Conservation (phyloP, 2,329 filamentous ascomycete genomes). For the Cordyceps fumosorosea region DNA sequence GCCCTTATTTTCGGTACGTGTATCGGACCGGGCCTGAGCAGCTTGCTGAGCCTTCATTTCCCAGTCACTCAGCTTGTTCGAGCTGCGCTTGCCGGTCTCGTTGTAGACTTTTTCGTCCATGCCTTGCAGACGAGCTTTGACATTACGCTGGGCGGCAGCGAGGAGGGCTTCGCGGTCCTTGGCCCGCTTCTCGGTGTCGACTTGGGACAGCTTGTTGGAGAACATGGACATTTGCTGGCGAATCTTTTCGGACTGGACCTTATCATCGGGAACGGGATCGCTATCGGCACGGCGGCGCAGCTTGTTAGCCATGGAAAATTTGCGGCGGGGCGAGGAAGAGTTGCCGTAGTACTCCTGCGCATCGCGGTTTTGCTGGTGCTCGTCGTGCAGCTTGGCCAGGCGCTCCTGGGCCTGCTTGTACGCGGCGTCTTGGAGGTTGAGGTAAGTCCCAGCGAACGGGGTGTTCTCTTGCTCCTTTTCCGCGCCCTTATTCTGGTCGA, state of each 20-base stretch:
- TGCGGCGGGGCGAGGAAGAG: slow-evolving; percentile 33
- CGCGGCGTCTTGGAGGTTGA: slow-evolving; percentile 76
- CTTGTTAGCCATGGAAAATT: slow-evolving; percentile 48
- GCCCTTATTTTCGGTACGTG: slow-evolving; percentile 47
- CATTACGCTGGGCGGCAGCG: slow-evolving; percentile 76
- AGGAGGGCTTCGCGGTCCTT: slow-evolving; percentile 70
- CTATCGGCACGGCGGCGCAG: slow-evolving; percentile 60
- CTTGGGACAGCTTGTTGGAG: slow-evolving; percentile 57
- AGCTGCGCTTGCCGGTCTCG: slow-evolving; percentile 67
- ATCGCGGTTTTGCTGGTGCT: slow-evolving; percentile 54
- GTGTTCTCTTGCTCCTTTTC: slow-evolving; percentile 28
- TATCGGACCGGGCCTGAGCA: slow-evolving; percentile 58
- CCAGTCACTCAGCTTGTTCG: slow-evolving; percentile 67
- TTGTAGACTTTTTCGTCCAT: slow-evolving; percentile 78
- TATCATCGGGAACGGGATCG: slow-evolving; percentile 53
- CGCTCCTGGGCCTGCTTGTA: slow-evolving; percentile 81
- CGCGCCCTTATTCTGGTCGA: slow-evolving; percentile 42
- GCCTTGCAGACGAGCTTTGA: slow-evolving; percentile 67
- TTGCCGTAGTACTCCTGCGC: slow-evolving; percentile 73
- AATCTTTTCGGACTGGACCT: slow-evolving; percentile 64
- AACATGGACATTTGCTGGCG: slow-evolving; percentile 74
- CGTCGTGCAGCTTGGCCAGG: slow-evolving; percentile 70
- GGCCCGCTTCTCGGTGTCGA: slow-evolving; percentile 67
- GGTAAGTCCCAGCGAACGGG: slow-evolving; percentile 44
- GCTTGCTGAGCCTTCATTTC: slow-evolving; percentile 67